Conservation (phyloP, 1,284 basidiomycete species). For the Malassezia pachydermatis region DNA sequence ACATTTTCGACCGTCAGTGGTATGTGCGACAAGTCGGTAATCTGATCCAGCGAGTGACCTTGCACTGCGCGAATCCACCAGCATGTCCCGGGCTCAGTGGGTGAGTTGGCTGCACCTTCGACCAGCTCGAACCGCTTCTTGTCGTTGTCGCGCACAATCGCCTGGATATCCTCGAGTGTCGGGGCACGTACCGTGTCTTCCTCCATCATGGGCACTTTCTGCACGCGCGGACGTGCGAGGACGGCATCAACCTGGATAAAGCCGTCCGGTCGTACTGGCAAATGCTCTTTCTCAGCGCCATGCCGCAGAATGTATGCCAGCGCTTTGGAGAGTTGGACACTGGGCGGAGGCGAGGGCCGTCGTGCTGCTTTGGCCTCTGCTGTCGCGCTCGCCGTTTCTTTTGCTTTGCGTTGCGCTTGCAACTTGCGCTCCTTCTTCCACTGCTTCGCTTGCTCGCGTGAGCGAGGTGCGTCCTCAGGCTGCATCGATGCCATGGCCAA, state of each 20-base stretch:
- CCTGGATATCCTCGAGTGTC: conserved; percentile 22
- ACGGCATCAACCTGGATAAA: conserved; percentile 61
- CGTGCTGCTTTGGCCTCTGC: conserved; percentile 11
- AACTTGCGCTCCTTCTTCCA: conserved; percentile 19
- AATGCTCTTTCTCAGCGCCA: conserved; percentile 64
- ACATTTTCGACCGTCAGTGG: conserved; percentile 25
- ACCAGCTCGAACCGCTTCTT: conserved; percentile 40
- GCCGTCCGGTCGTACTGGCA: conserved; percentile 67
- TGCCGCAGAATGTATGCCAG: conserved; percentile 75
- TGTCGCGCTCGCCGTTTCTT: conserved; percentile 17
- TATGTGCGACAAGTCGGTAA: conserved; percentile 23
- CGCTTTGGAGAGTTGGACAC: conserved; percentile 59
- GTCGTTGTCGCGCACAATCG: conserved; percentile 28
- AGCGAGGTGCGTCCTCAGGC: conserved; percentile 4
- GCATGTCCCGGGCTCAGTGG: conserved; percentile 5
- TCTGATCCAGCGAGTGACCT: conserved; percentile 64
- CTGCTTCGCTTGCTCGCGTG: conserved; percentile 25
- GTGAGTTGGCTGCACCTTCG: conserved; percentile 24
- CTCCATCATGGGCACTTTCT: conserved; percentile 29
- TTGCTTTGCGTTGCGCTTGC: conserved; percentile 15
- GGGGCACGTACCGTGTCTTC: conserved; percentile 17
- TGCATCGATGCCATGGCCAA: too few relatives aligned
- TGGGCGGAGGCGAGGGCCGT: conserved; percentile 4
- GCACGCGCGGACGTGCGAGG: conserved; percentile 27
- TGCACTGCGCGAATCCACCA: conserved; percentile 74